phyloP scores from a whole-genome alignment of 495 filamentous ascomycete species.

The Aspergillus coremiiformis region DNA sequence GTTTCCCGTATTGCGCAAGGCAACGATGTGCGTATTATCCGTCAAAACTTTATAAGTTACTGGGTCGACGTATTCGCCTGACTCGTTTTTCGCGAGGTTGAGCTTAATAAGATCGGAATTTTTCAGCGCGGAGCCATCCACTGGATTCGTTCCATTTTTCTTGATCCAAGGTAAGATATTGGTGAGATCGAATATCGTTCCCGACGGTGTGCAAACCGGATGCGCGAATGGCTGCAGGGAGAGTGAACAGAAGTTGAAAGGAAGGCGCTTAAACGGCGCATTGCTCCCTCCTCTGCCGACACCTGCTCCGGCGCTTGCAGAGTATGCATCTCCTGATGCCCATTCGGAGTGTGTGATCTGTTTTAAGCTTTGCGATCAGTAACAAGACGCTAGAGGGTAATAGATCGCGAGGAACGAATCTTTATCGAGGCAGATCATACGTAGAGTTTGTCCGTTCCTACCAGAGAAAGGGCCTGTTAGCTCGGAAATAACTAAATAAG shows the following conservation, averaged over 20 bases:
- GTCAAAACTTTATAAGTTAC: conserved; percentile 97
- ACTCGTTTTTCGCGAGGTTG: conserved; percentile 85
- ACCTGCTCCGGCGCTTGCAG: conserved; percentile 65
- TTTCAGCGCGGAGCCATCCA: conserved; percentile 71
- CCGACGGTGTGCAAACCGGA: conserved; percentile 72
- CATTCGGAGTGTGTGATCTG: conserved; percentile 93
- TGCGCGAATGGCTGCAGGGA: conserved; percentile 87
- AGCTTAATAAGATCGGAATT: conserved; percentile 82
- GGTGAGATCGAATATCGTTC: conserved; percentile 79
- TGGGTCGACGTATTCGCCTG: conserved; percentile 89
- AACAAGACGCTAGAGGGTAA: neutral
- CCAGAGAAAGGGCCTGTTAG: conserved; percentile 8
- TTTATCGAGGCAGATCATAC: conserved; percentile 31
- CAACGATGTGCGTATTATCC: conserved; percentile 95
- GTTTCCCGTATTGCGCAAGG: conserved; percentile 80
- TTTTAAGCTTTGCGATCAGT: conserved; percentile 9
- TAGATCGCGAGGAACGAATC: neutral
- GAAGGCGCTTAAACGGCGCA: conserved; percentile 75
- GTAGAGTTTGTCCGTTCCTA: conserved; percentile 71
- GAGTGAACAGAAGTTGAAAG: conserved; percentile 97
- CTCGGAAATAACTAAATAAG: neutral
- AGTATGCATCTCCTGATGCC: conserved; percentile 82
- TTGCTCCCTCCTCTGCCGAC: conserved; percentile 49
- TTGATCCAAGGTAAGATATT: conserved; percentile 88
- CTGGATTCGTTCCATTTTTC: conserved; percentile 85